Base-by-base conservation (phyloP, 2,329 filamentous ascomycete species). In the Aspergillus candidus region DNA sequence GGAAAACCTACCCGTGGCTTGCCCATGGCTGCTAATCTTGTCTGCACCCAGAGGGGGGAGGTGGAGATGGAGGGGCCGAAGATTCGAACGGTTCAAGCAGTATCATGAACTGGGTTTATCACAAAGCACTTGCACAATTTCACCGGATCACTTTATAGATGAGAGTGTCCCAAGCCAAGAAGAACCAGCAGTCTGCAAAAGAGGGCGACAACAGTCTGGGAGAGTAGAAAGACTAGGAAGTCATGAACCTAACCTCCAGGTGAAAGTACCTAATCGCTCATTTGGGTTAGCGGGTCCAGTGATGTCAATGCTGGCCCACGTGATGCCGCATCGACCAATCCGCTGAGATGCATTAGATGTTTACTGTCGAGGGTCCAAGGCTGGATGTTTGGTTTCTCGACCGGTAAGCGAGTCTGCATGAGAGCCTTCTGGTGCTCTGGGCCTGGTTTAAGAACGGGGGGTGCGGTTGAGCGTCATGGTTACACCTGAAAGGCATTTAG, bases 1-100 rank as follows among this genome's bases (percentile, higher is more conserved):
- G 32, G 8, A 11, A 12, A 34, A 58, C 68, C 63, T 60, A 76
- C 76, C 62, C 77, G 73, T 62, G 77, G 77, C 58, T 79, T 80
- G 50, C 76, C 76, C 76, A 79, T 79, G 53, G 35, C 57, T 49
- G 51, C 36, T 38, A 30, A 30, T 38, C 8, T 14, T 34, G 14
- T 6, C 17, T 10, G 15, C 32, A 4, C 18, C 12, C 2, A 6
- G 10, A 13, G n/a, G 33, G 41, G 5, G 17, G 22, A 30, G 32
- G 13, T 31, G 14, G 30, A 32, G 32, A 33, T 27, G 38, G 17
- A 12, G n/a, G 17, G 8, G 10, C n/a, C 12, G 15, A 36, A 12
- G 35, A 27, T 27, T 27, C 7, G 7, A 27, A 27, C 7, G 22
- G 22, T 27, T 27, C 22, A 6, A 22, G 10, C 12, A 37, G 35